These are phyloP conservation scores for Nemania bipapillata DNA, from an alignment of 2,329 filamentous ascomycete genomes.

Conservation along the genomic window DNA sequence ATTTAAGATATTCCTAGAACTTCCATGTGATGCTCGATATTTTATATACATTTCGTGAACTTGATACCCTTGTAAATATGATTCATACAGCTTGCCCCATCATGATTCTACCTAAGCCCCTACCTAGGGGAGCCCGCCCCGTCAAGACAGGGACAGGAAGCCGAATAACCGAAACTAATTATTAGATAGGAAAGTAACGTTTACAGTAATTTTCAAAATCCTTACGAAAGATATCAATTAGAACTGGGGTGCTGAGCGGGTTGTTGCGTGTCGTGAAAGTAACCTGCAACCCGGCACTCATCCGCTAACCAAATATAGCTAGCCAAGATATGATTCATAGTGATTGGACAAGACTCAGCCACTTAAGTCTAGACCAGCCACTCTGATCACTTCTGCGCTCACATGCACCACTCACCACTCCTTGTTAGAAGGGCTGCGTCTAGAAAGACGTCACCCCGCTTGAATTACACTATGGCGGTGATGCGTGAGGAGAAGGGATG, in stretches of 20 bases:
- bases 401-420: background rate
- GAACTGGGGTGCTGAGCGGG: background rate
- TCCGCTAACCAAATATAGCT: conserved; percentile 6
- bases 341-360: conserved; percentile 23
- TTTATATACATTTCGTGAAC: background rate
- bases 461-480: background rate
- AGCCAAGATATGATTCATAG: conserved; percentile 24
- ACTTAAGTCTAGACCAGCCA: conserved; percentile 5
- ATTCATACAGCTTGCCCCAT: conserved; percentile 27
- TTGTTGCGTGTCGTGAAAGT: background rate
- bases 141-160: background rate
- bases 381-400: background rate
- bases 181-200: background rate
- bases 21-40: conserved; percentile 5
- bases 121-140: background rate
- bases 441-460: background rate
- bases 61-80: conserved; percentile 2
- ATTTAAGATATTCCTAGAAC: background rate
- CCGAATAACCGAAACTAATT: background rate
- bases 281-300: no score
- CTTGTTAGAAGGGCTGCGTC: background rate
- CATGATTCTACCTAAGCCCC: background rate
- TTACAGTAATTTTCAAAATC: no score
- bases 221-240: background rate
- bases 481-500: background rate